Base-by-base conservation (phyloP, 108 stramenopile species). In the Skeletonema costatum region DNA sequence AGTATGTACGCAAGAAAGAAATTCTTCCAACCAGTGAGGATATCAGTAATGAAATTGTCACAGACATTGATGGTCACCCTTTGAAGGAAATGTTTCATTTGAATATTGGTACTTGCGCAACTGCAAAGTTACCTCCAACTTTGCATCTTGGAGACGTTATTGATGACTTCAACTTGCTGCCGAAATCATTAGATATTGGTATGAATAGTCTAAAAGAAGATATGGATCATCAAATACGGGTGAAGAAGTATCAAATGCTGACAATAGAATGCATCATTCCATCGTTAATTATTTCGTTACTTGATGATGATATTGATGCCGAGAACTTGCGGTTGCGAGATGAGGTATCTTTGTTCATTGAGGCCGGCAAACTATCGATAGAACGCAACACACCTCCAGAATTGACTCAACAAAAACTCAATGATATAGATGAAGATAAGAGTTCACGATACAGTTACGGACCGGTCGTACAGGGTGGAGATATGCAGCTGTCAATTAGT, bases 31-130 rank as follows among this genome's bases (percentile, higher is more conserved):
- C 41, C 35, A 59, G 38, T 63, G 53, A 7, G 25, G 53, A 56
- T 25, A 21, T 65, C 25, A 35, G 53, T 16, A 56, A 79, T 31
- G 64, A 60, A 46, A 14, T 84, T 30, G 79, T 61, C 16, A 66
- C 75, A 29, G 80, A 84, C 68, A 53, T 46, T 44, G 66, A 77
- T 11, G 83, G 83, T 16, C 56, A 77, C 36, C 83, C 83, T 31
- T 16, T 76, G 70, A 84, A 76, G 44, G 83, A 84, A 32, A 68
- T 73, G 14, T 84, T 84, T 76, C 80, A 81, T 36, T 31, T 84
- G 46, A 71, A 74, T 44, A 31, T 84, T 14, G 70, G 46, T 12
- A 71, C 62, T 9, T 72, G 70, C 32, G 64, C 59, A 33, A 35
- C 75, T 9, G 73, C 31, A 13, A 71, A 77, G n/a, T 80, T 84